phyloP scores from a whole-genome alignment of 371 early-diverging fungal species.

The Saksenaea vasiformis region DNA sequence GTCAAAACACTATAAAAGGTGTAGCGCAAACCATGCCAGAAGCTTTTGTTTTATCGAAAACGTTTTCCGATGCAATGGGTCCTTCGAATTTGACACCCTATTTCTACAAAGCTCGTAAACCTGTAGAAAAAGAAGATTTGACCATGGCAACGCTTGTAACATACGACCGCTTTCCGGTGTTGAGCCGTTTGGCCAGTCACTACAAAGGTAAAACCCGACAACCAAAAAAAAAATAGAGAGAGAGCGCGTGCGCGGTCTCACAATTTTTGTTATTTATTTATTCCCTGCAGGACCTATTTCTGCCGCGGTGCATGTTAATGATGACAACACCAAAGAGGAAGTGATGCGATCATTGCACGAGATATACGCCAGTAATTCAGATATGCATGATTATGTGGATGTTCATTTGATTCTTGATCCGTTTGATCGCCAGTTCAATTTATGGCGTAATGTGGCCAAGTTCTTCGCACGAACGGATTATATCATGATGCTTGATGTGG shows the following conservation, averaged over 20 bases:
- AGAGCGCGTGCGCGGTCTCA: too few relatives aligned
- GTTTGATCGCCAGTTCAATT: conserved; percentile 56
- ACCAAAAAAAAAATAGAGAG: background rate
- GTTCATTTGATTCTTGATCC: conserved; percentile 55
- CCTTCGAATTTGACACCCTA: conserved; percentile 46
- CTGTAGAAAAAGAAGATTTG: conserved; percentile 19
- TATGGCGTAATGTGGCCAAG: conserved; percentile 61
- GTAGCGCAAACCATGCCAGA: conserved; percentile 21
- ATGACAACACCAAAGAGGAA: conserved; percentile 38
- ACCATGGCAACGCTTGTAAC: conserved; percentile 53
- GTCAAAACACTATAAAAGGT: conserved; percentile 5
- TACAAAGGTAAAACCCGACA: conserved; percentile 39
- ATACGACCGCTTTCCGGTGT: conserved; percentile 44
- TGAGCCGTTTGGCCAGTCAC: conserved; percentile 42
- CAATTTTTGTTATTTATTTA: conserved; percentile 1
- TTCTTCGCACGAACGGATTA: conserved; percentile 59
- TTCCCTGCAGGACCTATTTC: conserved; percentile 56
- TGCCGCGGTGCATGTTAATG: conserved; percentile 53
- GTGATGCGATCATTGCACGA: conserved; percentile 29
- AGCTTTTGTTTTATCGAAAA: conserved; percentile 41
- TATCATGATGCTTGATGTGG: conserved; percentile 61
- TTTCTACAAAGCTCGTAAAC: conserved; percentile 30
- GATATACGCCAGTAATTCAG: conserved; percentile 30
- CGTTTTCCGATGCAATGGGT: conserved; percentile 42
- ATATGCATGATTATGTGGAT: conserved; percentile 53